Evolutionary conservation across 1,139 yeast genomes (phyloP).

Genomic region (Yamadazyma epiphylla): DNA sequence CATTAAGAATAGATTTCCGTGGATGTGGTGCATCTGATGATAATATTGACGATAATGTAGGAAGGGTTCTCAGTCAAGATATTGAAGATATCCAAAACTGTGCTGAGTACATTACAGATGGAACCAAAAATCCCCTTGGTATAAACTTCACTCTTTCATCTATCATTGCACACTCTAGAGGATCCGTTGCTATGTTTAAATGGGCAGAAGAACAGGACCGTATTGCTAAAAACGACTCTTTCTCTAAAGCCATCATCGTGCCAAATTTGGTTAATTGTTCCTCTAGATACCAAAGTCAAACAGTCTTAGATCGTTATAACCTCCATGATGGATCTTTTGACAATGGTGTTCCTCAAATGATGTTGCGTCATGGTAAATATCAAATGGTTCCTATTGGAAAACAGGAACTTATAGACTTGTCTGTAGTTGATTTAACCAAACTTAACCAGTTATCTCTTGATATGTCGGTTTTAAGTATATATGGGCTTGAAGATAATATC

Average conservation of each 20-base stretch:
- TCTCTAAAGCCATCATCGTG: slow-evolving; percentile 31
- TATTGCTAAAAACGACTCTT: slow-evolving; percentile 22
- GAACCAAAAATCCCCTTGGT: slow-evolving; percentile 32
- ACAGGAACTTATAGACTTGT: slow-evolving; percentile 54
- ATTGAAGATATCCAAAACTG: slow-evolving; percentile 60
- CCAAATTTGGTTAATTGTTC: slow-evolving; percentile 72
- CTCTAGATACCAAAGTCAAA: slow-evolving; percentile 49
- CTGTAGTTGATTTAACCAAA: slow-evolving; percentile 42
- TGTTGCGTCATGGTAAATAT: slow-evolving; percentile 49
- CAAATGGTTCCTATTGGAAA: slow-evolving; percentile 37
- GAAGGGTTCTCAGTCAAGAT: slow-evolving; percentile 63
- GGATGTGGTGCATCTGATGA: slow-evolving; percentile 79
- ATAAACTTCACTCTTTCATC: slow-evolving; percentile 47
- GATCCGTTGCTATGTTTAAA: slow-evolving; percentile 69
- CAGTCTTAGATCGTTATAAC: slow-evolving; percentile 35
- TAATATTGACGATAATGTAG: slow-evolving; percentile 35
- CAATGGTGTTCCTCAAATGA: slow-evolving; percentile 23
- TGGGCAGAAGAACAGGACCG: slow-evolving; percentile 56
- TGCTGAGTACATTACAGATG: slow-evolving; percentile 39
- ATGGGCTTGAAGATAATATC: slow-evolving; percentile 65
- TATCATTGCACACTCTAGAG: slow-evolving; percentile 76
- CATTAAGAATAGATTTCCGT: slow-evolving; percentile 78
- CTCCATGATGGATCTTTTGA: slow-evolving; percentile 15
- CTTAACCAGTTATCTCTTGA: slow-evolving; percentile 42
- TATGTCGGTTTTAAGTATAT: slow-evolving; percentile 60